Evolutionary conservation across 1,139 yeast species (phyloP).

Genomic region (Saccharomyces hybrid): DNA sequence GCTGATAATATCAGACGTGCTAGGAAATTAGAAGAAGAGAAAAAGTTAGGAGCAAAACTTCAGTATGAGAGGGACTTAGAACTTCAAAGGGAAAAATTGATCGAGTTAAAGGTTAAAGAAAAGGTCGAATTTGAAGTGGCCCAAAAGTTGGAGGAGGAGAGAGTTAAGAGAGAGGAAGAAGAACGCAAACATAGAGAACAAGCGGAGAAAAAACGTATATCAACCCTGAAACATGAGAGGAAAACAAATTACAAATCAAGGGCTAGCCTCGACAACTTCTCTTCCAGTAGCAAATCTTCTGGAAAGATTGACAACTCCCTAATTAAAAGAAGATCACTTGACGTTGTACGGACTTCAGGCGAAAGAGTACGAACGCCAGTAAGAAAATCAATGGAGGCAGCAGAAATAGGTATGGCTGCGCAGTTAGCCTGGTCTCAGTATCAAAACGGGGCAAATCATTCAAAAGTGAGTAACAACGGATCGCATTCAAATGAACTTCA

Average conservation of each 20-base stretch:
- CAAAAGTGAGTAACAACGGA: not conserved
- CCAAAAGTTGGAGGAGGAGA: constrained; percentile 12
- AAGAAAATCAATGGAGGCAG: constrained; percentile 10
- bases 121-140: constrained; percentile 23
- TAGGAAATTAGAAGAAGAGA: constrained; percentile 11
- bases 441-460: constrained; percentile 4
- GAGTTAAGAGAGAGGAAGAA: constrained; percentile 2
- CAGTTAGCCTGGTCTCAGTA: constrained; percentile 16
- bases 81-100: constrained; percentile 14
- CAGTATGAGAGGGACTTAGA: constrained; percentile 17
- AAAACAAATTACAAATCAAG: not conserved
- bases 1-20: constrained; percentile 18
- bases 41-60: constrained; percentile 11
- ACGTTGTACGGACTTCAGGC: not conserved
- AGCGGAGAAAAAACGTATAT: not conserved
- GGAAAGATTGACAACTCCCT: not conserved
- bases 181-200: constrained; percentile 4
- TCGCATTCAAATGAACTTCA: not conserved
- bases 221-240: not conserved
- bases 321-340: not conserved
- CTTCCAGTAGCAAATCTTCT: not conserved
- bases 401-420: constrained; percentile 17
- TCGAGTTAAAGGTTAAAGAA: constrained; percentile 22
- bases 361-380: not conserved
- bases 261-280: not conserved